Conservation (phyloP, 2,329 filamentous ascomycete genomes). For the Hirsutella thompsonii region DNA sequence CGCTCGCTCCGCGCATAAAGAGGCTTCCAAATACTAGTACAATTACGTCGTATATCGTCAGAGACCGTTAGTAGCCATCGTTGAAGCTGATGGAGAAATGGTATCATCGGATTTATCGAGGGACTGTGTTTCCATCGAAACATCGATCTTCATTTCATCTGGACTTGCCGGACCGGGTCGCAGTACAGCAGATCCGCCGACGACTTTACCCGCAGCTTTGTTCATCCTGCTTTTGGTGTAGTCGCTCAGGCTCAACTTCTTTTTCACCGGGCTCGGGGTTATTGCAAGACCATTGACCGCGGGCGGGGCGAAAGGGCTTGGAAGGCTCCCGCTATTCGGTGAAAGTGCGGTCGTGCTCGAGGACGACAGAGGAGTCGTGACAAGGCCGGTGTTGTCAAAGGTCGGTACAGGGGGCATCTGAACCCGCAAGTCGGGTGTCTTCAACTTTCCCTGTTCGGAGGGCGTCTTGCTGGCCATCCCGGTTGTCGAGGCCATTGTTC, state of each 20-base stretch:
- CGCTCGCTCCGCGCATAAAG: too few relatives aligned
- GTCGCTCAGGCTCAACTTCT: conserved; percentile 54
- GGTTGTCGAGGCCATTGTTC: conserved; percentile 6
- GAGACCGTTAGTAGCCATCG: conserved; percentile 14
- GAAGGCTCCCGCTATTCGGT: conserved; percentile 27
- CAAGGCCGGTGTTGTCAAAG: conserved; percentile 28
- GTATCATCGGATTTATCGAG: conserved; percentile 15
- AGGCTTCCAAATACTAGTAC: conserved; percentile 7
- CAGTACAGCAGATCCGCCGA: conserved; percentile 13
- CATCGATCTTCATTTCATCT: conserved; percentile 23
- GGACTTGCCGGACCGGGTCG: conserved; percentile 22
- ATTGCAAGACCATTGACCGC: conserved; percentile 29
- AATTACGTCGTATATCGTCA: conserved; percentile 11
- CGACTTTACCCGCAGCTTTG: conserved; percentile 32
- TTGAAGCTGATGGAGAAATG: conserved; percentile 8
- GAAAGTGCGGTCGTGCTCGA: conserved; percentile 32
- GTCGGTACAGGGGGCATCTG: conserved; percentile 43
- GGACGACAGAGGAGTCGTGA: conserved; percentile 34
- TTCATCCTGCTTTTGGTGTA: conserved; percentile 48
- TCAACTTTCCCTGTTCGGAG: conserved; percentile 16
- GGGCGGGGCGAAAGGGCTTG: conserved; percentile 29
- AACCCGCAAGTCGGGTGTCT: conserved; percentile 34
- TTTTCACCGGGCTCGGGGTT: conserved; percentile 49
- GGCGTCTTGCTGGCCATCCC: conserved; percentile 1
- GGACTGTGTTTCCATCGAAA: conserved; percentile 17